Base-by-base conservation (phyloP, 768 basidiomycete species). In the Hericium rajendrae region DNA sequence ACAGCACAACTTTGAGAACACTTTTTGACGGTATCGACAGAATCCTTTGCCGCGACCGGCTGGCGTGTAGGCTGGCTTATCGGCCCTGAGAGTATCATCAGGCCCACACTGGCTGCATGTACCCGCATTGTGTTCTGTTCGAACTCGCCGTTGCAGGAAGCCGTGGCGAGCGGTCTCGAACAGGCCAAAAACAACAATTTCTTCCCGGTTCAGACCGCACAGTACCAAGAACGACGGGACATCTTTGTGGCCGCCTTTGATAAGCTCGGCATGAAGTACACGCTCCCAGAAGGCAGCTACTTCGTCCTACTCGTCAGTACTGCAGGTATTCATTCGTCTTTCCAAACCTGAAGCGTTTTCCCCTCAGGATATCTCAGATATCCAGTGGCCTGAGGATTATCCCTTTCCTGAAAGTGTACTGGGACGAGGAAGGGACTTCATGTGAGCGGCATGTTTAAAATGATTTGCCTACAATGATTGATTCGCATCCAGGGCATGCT, bases 1-100 rank as follows among this genome's bases (percentile, higher is more conserved):
- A 20, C 20, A 9, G 11, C 28, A 8, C 5, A 16, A 26, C 55
- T n/a, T 48, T n/a, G 13, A 18, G 41, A 28, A 43, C 24, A 26
- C 50, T 54, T 61, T 48, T 12, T 48, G 18, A 38, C 6, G 4
- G 24, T 13, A 11, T 2, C 22, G 8, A 15, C 71, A 94, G 93
- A 97, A 77, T 84, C 92, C 5, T 99, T 99, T 71, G 90, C 94
- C 13, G 91, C 92, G 4, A 99, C 95, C 2, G 95, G 97, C 24
- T 98, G 94, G 94, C 86, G 95, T 57, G 82, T 98, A 51, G 95
- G 97, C 61, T 98, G 94, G 94, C 81, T 95, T 8, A 86, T 98
- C 64, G 97, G 86, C 16, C 92, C 94, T 8, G 66, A 79, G 28
- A 84, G 81, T 41, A 87, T 98, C 65, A 88, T 94, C 55, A 74